A percentile compares a stretch with the other conserved stretches of the same genome.
phyloP scores from a whole-genome alignment of 2,329 filamentous ascomycete species.

The Drechslerella dactyloides region DNA sequence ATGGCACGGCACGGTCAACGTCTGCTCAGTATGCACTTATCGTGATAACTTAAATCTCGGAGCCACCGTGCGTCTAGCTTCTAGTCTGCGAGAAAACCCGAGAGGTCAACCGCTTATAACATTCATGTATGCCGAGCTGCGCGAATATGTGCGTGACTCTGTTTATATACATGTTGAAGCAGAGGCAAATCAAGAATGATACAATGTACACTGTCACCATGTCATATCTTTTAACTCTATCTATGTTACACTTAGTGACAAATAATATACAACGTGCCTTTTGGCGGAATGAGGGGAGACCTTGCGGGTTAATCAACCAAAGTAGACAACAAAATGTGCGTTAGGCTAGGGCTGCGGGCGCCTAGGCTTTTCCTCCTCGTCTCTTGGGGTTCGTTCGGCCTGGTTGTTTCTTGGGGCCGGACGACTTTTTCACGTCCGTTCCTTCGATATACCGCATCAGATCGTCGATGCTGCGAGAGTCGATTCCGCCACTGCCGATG shows the following conservation, averaged over 20 bases:
- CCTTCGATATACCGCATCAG: conserved; percentile 94
- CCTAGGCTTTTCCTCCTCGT: conserved; percentile 54
- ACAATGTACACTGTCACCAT: conserved; percentile 24
- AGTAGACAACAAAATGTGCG: neutral
- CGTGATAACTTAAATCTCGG: no score
- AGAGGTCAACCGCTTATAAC: no score
- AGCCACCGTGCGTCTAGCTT: no score
- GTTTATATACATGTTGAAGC: neutral
- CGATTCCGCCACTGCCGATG: conserved; percentile 61
- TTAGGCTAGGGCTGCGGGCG: conserved; percentile 35
- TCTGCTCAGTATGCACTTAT: no score
- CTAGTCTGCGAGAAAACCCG: no score
- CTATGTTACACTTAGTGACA: conserved; percentile 38
- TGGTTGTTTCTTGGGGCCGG: conserved; percentile 65
- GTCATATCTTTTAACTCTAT: conserved; percentile 6
- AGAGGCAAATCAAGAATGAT: neutral
- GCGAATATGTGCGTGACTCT: neutral
- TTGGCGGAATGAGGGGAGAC: conserved; percentile 30
- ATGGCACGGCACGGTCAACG: no score
- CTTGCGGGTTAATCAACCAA: conserved; percentile 3
- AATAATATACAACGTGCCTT: conserved; percentile 9
- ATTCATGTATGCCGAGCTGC: no score
- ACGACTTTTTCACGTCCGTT: conserved; percentile 63
- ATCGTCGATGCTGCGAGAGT: conserved; percentile 88
- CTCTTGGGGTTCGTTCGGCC: conserved; percentile 60